A percentile compares a stretch with the other conserved stretches of the same genome.
phyloP scores from a whole-genome alignment of 108 stramenopile genomes.

The Cyclotella atomus region DNA sequence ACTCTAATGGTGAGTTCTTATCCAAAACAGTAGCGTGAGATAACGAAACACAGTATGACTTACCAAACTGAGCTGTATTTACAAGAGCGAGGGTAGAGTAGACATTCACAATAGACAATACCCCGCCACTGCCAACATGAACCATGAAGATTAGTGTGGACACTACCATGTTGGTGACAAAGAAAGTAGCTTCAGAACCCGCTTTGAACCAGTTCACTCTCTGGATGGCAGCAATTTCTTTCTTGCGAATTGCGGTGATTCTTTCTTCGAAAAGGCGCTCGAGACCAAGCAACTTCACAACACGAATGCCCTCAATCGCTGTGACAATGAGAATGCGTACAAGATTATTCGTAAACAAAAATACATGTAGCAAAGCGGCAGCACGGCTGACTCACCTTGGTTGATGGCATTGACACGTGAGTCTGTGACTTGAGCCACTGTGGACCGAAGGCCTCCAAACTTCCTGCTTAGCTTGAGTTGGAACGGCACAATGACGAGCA shows the following conservation, averaged over 20 bases:
- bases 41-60: too few species aligned
- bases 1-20: too few species aligned
- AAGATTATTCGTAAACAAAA: too few species aligned
- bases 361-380: too few species aligned
- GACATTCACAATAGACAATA: constrained; percentile 49
- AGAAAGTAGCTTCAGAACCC: constrained; percentile 72
- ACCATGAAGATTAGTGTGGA: constrained; percentile 53
- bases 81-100: constrained; percentile 64
- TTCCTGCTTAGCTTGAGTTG: constrained; percentile 69
- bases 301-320: constrained; percentile 82
- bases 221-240: constrained; percentile 69
- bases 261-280: constrained; percentile 73
- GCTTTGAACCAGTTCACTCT: constrained; percentile 60
- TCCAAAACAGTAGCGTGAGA: too few species aligned
- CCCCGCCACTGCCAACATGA: constrained; percentile 46
- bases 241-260: constrained; percentile 59
- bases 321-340: too few species aligned
- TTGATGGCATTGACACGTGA: constrained; percentile 79
- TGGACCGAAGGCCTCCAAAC: constrained; percentile 70
- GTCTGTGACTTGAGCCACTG: constrained; percentile 85
- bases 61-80: constrained; percentile 79
- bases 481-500: constrained; percentile 77
- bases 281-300: constrained; percentile 84
- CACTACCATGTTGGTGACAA: constrained; percentile 51
- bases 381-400: too few species aligned